Evolutionary conservation across 1,139 yeast genomes (phyloP).

Genomic region (Saccharomyces hybrid): DNA sequence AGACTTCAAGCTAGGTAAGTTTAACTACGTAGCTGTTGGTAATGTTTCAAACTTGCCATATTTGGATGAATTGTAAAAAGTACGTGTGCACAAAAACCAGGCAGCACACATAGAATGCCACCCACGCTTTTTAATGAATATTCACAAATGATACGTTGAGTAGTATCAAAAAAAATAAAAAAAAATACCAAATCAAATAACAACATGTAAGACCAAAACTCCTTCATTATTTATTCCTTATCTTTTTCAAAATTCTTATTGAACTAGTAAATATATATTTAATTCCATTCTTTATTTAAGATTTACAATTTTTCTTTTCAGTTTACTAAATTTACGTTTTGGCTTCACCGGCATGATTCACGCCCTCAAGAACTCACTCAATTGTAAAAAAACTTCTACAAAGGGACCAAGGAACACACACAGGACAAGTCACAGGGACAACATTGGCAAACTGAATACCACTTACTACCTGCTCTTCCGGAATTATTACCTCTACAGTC

Average conservation of each 20-base stretch:
- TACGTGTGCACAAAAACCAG: too few species aligned
- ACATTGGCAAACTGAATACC: too few species aligned
- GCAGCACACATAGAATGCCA: too few species aligned
- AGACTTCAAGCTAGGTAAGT: constrained; percentile 51
- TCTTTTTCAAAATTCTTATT: neutral
- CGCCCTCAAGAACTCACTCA: too few species aligned
- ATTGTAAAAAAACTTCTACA: too few species aligned
- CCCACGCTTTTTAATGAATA: neutral
- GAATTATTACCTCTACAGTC: too few species aligned
- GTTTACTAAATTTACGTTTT: too few species aligned
- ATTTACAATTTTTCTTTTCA: too few species aligned
- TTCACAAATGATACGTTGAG: neutral
- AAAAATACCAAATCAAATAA: neutral
- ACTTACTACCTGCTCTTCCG: too few species aligned
- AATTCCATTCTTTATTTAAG: neutral
- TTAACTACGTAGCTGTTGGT: constrained; percentile 89
- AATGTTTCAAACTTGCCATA: constrained; percentile 80
- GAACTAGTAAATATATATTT: neutral
- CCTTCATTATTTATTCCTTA: neutral
- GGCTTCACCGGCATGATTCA: too few species aligned
- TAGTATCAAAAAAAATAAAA: neutral
- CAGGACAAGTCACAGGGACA: too few species aligned
- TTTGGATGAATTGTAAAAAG: constrained; percentile 68
- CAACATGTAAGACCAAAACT: neutral
- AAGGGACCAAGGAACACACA: too few species aligned